Base-by-base conservation (phyloP, 2,329 filamentous ascomycete genomes). In the Sporothrix pseudoabietina region DNA sequence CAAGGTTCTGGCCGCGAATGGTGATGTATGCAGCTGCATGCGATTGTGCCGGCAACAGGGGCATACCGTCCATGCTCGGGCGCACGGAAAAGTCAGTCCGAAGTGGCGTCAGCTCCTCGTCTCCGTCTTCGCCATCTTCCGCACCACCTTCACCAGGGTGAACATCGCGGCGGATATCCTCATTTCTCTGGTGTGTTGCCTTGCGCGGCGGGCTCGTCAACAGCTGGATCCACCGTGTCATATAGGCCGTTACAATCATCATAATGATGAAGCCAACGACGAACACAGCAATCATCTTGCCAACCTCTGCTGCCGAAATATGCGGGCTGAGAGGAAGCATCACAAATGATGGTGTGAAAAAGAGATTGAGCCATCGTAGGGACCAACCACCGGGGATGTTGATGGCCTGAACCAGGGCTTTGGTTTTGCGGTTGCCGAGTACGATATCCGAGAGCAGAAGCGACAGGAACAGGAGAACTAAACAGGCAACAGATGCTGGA, bases 341-440 rank as follows among this genome's bases (percentile, higher is more conserved):
- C 8, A 90, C 84, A 80, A 90, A 90, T 0, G 87, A 85, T 9
- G 87, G 88, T 2, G 85, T 87, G 76, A 90, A 89, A 76, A 88
- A 85, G 69, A 89, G 80, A 73, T 85, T 88, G 76, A 90, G 88
- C 83, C 87, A 89, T 59, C 85, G 83, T 35, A 89, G 80, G 6
- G 86, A 84, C 84, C 87, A 90, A 8, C 85, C 85, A 63, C 86
- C 86, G 54, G 87, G 85, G 16, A 89, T 79, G 72, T 90, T 86
- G 72, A 90, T 83, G 0, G 85, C 66, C 9, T 79, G 80, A 3
- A 89, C 84, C 22, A 89, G 69, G 32, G 79, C 80, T 74, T 82
- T 84, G 1, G 87, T 87, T 72, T 80, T 83, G 69, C 84, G 81
- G 52, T 84, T 83, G 8, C 87, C 87, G 22, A 89, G 75, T 0